Conservation (phyloP, 345 rosid species). For the Gossypium australe region DNA sequence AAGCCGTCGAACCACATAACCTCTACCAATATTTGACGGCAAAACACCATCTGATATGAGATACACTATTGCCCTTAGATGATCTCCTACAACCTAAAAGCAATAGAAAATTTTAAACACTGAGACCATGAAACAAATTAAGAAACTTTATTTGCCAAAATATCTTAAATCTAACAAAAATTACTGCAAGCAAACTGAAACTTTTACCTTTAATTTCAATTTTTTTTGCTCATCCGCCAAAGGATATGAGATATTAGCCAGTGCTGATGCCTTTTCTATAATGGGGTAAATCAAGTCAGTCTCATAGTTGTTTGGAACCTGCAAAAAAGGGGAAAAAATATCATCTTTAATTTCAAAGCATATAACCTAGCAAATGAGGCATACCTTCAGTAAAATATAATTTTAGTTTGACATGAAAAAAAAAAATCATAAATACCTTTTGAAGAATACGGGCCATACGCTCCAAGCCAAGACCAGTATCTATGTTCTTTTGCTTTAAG, state of each 20-base stretch:
- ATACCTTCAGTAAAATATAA: background rate
- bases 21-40: slow-evolving; percentile 94
- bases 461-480: slow-evolving; percentile 94
- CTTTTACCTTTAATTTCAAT: slow-evolving; percentile 54
- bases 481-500: slow-evolving; percentile 83
- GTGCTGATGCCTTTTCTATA: slow-evolving; percentile 57
- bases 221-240: slow-evolving; percentile 49
- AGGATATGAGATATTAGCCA: slow-evolving; percentile 64
- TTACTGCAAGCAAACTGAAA: background rate
- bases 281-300: slow-evolving; percentile 94
- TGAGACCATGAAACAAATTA: background rate
- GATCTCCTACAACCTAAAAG: slow-evolving; percentile 79
- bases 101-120: slow-evolving; percentile 12
- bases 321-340: slow-evolving; percentile 13
- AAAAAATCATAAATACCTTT: slow-evolving; percentile 34
- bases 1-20: slow-evolving; percentile 86
- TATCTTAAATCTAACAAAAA: background rate
- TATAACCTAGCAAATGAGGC: background rate
- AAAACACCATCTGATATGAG: slow-evolving; percentile 88
- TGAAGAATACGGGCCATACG: slow-evolving; percentile 90
- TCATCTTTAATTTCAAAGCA: background rate
- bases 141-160: background rate
- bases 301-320: slow-evolving; percentile 96
- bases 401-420: slow-evolving; percentile 11
- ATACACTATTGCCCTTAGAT: slow-evolving; percentile 80